Evolutionary conservation across 352 stramenopile species (phyloP).

Genomic region (Globisporangium spiculum): DNA sequence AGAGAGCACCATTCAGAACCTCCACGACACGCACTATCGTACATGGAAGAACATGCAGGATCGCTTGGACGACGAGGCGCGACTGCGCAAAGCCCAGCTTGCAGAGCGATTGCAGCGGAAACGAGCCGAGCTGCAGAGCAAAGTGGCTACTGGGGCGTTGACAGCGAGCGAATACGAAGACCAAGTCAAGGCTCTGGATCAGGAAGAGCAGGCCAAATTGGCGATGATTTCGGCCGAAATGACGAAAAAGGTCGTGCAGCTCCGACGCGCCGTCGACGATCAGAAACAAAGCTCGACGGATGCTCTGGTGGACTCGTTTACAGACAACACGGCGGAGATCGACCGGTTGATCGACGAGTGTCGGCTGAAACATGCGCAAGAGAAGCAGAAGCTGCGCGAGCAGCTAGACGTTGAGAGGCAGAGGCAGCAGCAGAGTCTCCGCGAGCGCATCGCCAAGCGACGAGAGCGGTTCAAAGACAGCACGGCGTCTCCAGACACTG

Average conservation of each 20-base stretch:
- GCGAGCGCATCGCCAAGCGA: conserved; percentile 25
- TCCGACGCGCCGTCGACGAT: conserved; percentile 20
- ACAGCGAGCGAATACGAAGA: conserved; percentile 2
- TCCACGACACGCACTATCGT: conserved; percentile 34
- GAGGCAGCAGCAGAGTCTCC: conserved; percentile 28
- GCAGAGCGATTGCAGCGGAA: conserved; percentile 34
- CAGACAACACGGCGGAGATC: conserved; percentile 17
- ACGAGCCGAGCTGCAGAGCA: conserved; percentile 21
- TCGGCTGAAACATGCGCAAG: conserved; percentile 20
- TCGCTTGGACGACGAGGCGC: conserved; percentile 30
- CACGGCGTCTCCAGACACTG: not conserved
- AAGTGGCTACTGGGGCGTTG: conserved; percentile 1
- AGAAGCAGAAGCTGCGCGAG: conserved; percentile 17
- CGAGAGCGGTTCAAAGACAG: conserved; percentile 9
- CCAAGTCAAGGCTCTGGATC: conserved; percentile 12
- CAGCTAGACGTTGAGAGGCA: conserved; percentile 27
- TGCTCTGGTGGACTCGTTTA: conserved; percentile 17
- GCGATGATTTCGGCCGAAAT: conserved; percentile 21
- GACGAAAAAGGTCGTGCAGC: conserved; percentile 10
- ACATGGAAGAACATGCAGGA: conserved; percentile 29
- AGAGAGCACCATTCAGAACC: conserved; percentile 22
- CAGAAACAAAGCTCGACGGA: conserved; percentile 14
- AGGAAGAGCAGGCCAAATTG: conserved; percentile 20
- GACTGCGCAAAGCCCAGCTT: conserved; percentile 29
- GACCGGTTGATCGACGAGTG: conserved; percentile 21